Conservation (phyloP, 129 eudicot species). For the Apium graveolens region DNA sequence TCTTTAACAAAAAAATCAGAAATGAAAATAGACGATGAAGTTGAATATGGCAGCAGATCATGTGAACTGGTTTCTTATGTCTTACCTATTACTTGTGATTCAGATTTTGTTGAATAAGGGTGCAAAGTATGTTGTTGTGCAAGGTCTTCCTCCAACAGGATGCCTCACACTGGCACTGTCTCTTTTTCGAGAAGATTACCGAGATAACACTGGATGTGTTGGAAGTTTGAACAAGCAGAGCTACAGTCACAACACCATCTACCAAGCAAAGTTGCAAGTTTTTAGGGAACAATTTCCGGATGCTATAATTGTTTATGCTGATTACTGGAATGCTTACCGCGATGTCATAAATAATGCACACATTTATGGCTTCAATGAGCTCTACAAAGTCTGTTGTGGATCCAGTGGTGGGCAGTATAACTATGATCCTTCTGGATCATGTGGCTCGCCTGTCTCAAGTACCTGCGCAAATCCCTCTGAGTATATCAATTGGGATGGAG, state of each 20-base stretch:
- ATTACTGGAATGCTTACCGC: conserved; percentile 52
- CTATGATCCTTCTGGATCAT: conserved; percentile 32
- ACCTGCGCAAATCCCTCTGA: conserved; percentile 54
- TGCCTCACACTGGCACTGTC: conserved; percentile 65
- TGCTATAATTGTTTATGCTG: conserved; percentile 50
- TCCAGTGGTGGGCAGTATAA: conserved; percentile 53
- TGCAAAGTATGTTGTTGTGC: conserved; percentile 65
- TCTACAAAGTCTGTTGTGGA: conserved; percentile 73
- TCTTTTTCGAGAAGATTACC: conserved; percentile 35
- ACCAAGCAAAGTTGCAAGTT: conserved; percentile 37
- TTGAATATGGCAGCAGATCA: not conserved
- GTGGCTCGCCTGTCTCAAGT: conserved; percentile 59
- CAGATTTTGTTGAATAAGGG: conserved; percentile 64
- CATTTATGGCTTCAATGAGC: conserved; percentile 67
- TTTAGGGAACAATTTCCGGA: conserved; percentile 43
- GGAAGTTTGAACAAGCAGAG: conserved; percentile 42
- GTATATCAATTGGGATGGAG: conserved; percentile 90
- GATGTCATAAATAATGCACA: conserved; percentile 33
- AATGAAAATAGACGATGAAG: not conserved
- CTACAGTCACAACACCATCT: conserved; percentile 48
- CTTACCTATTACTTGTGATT: not conserved
- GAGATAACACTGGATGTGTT: conserved; percentile 62
- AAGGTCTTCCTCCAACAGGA: conserved; percentile 82
- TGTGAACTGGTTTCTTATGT: not conserved
- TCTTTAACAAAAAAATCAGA: not conserved